Evolutionary conservation across 352 stramenopile species (phyloP).

Genomic region (Discostella stelligera): DNA sequence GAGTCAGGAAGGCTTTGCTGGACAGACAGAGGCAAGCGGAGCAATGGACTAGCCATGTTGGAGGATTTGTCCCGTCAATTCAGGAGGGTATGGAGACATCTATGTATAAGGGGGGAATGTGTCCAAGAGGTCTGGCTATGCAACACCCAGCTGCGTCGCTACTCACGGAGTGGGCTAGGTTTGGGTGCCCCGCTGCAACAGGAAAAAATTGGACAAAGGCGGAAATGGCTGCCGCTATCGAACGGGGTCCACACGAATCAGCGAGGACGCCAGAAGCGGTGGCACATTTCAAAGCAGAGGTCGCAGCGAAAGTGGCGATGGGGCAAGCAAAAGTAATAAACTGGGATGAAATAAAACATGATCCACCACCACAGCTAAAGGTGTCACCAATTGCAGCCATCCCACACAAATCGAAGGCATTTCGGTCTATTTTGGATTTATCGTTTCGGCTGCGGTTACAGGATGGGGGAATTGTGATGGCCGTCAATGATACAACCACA

Average conservation of each 20-base stretch:
- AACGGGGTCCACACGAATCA: constrained; percentile 9
- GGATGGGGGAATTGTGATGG: background rate
- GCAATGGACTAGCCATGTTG: background rate
- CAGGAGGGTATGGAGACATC: too few species aligned
- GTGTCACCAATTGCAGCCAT: constrained; percentile 22
- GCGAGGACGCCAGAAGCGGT: constrained; percentile 3
- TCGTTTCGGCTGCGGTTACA: background rate
- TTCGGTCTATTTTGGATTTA: constrained; percentile 18
- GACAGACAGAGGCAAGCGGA: background rate
- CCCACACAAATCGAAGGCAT: constrained; percentile 19
- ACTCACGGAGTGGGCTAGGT: constrained; percentile 15
- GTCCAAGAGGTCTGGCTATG: background rate
- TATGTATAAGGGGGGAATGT: constrained; percentile 6
- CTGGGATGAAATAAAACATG: constrained; percentile 16
- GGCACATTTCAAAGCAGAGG: constrained; percentile 4
- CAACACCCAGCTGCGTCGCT: constrained; percentile 12
- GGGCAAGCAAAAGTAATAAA: background rate
- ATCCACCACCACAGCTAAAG: constrained; percentile 13
- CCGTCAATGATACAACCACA: constrained; percentile 11
- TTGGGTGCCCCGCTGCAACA: constrained; percentile 14
- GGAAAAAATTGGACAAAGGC: constrained; percentile 12
- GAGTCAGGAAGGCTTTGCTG: background rate
- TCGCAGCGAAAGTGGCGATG: constrained; percentile 2
- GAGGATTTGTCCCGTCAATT: background rate
- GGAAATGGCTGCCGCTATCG: constrained; percentile 12